Conservation (phyloP, 148 eudicot species). For the Rhododendron kiyosumense region DNA sequence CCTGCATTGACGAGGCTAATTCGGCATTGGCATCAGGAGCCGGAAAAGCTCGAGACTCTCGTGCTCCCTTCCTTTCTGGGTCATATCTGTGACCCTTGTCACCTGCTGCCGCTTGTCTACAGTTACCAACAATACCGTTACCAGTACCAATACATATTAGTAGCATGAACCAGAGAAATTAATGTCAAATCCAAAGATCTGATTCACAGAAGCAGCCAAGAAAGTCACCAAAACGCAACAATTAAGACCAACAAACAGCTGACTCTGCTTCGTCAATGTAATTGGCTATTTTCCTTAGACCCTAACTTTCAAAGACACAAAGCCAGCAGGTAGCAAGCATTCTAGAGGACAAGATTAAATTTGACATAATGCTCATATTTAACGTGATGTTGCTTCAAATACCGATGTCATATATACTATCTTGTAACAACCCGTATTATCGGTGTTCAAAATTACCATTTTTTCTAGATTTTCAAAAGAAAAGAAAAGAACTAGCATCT, state of each 20-base stretch:
- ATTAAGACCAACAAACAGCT: conserved; percentile 2
- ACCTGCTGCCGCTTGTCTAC: conserved; percentile 71
- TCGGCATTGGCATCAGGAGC: conserved; percentile 98
- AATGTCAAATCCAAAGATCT: background rate
- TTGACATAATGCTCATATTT: background rate
- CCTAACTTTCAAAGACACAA: background rate
- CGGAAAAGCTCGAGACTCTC: conserved; percentile 83
- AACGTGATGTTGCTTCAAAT: background rate
- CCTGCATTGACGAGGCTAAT: conserved; percentile 80
- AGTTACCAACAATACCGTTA: conserved; percentile 12
- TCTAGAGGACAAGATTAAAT: background rate
- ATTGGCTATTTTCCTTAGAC: background rate
- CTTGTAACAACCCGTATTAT: background rate
- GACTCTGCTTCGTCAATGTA: background rate
- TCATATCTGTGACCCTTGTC: conserved; percentile 53
- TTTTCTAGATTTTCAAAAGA: background rate
- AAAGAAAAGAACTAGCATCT: background rate
- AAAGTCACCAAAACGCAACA: background rate
- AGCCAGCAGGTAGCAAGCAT: conserved; percentile 3
- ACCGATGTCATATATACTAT: background rate
- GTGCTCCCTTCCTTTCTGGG: conserved; percentile 53
- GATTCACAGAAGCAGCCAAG: background rate
- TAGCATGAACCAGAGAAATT: background rate
- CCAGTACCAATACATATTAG: background rate
- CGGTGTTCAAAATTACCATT: background rate